Conservation (phyloP, 495 filamentous ascomycete genomes). For the Achaetomiella virescens region DNA sequence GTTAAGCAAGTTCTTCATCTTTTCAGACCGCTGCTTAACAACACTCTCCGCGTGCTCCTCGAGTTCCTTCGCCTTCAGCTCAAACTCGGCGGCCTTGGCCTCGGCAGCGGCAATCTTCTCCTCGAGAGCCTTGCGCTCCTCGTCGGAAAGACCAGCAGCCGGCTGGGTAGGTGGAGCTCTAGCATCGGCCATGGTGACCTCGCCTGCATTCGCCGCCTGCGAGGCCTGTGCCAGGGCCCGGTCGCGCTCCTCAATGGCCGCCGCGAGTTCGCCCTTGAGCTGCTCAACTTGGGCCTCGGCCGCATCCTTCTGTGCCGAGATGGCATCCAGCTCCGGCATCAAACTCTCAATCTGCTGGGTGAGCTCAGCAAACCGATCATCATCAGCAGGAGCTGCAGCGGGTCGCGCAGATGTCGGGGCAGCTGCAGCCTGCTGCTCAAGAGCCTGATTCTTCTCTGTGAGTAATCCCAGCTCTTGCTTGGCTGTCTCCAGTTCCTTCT, state of each 20-base stretch:
- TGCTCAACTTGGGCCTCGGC: constrained; percentile 43
- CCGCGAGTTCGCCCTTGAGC: constrained; percentile 38
- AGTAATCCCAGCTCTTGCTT: constrained; percentile 31
- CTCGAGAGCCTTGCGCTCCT: constrained; percentile 48
- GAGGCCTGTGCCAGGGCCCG: constrained; percentile 45
- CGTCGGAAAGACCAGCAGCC: constrained; percentile 34
- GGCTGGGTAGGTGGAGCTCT: constrained; percentile 9
- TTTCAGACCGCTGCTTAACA: constrained; percentile 60
- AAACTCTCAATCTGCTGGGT: constrained; percentile 57
- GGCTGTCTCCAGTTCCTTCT: constrained; percentile 33
- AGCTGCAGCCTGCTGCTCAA: constrained; percentile 24
- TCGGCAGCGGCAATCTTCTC: constrained; percentile 41
- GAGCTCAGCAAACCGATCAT: constrained; percentile 48
- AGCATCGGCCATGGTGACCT: constrained; percentile 33
- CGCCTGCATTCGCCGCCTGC: constrained; percentile 28
- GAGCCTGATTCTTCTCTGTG: constrained; percentile 32
- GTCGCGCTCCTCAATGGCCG: constrained; percentile 37
- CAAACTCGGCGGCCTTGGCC: constrained; percentile 49
- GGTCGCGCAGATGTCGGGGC: constrained; percentile 13
- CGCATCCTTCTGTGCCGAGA: constrained; percentile 34
- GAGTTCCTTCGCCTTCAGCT: constrained; percentile 46
- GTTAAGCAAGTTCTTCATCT: constrained; percentile 64
- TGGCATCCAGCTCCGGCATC: constrained; percentile 35
- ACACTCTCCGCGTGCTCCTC: constrained; percentile 51
- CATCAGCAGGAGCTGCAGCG: constrained; percentile 4